Evolutionary conservation across 331 rosid species (phyloP), one percentile per base, ranked within the genome.

Genomic region (Erythrophleum ivorense): DNA sequence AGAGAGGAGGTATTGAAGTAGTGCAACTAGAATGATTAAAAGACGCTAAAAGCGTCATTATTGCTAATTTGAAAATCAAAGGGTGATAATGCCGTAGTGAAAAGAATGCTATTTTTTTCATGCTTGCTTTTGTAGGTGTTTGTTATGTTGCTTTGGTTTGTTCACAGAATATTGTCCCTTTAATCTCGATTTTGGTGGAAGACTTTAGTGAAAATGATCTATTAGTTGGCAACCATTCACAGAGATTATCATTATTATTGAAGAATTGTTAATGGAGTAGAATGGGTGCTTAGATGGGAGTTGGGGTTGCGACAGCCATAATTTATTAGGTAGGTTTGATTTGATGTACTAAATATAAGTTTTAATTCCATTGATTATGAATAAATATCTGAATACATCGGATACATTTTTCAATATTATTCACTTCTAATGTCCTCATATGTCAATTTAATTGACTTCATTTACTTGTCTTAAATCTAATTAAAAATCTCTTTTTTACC

Each of bases 11-110:
- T 3, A 34, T 5, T 19, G 14, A 70, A 58, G 54, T 77, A 33
- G 71, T 62, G 38, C 70, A 68, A 10, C 57, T 34, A 15, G 65
- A 78, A 83, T 78, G 71, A 78, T 78, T 64, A 83, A 19, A 71
- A n/a, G 79, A n/a, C 58, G 33, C 53, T 45, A 50, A 72, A 54
- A 72, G 62, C 62, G 21, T 10, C 71, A 83, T 64, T 64, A 72
- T 34, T 45, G 76, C 48, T 72, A 65, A 78, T 78, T 71, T 78
- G 76, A 78, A 77, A 63, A 52, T 55, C 29, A 60, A 59, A 59
- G 41, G 53, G 49, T 70, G 33, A 49, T 58, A 36, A 76, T 43
- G 34, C 0, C 18, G 71, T 14, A 5, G 58, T 75, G 75, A 36
- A 52, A 71, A 71, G 40, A n/a, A 33, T 53, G n/a, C 16, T 73